These are phyloP conservation scores for Lophiostoma macrostomum DNA, from an alignment of 495 filamentous ascomycete genomes.

Conservation along the genomic window DNA sequence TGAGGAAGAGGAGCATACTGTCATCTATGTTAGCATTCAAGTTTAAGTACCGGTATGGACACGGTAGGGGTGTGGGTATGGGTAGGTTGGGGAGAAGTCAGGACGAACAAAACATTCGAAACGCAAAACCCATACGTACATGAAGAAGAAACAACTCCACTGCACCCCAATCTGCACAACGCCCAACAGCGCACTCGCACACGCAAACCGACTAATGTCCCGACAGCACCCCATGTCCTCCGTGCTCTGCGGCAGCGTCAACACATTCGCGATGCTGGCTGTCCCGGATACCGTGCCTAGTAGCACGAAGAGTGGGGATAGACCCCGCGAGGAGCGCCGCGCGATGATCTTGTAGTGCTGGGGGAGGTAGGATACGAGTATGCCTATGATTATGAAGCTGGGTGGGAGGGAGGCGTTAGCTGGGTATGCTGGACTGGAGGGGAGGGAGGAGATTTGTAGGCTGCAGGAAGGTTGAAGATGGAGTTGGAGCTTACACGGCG, in stretches of 20 bases:
- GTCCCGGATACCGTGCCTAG: conserved; percentile 87
- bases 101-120: neutral
- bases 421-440: neutral
- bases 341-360: conserved; percentile 89
- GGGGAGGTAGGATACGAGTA: conserved; percentile 89
- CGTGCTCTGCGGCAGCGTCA: conserved; percentile 72
- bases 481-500: conserved; percentile 24
- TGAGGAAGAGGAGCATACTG: conserved; percentile 46
- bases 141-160: conserved; percentile 85
- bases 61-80: too few species aligned
- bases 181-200: conserved; percentile 78
- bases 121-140: conserved; percentile 56
- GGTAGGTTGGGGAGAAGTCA: neutral
- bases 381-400: conserved; percentile 84
- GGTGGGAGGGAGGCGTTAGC: neutral
- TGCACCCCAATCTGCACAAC: conserved; percentile 87
- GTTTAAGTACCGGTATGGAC: too few species aligned
- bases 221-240: conserved; percentile 81
- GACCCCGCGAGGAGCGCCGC: conserved; percentile 86
- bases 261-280: conserved; percentile 84
- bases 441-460: neutral
- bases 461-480: neutral
- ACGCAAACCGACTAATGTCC: conserved; percentile 74
- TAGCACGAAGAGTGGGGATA: conserved; percentile 90
- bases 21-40: conserved; percentile 1